Percentiles rank a stretch among this genome's conserved stretches.
phyloP scores from a whole-genome alignment of 257 asterid genomes.

The Solanum virginianum region DNA sequence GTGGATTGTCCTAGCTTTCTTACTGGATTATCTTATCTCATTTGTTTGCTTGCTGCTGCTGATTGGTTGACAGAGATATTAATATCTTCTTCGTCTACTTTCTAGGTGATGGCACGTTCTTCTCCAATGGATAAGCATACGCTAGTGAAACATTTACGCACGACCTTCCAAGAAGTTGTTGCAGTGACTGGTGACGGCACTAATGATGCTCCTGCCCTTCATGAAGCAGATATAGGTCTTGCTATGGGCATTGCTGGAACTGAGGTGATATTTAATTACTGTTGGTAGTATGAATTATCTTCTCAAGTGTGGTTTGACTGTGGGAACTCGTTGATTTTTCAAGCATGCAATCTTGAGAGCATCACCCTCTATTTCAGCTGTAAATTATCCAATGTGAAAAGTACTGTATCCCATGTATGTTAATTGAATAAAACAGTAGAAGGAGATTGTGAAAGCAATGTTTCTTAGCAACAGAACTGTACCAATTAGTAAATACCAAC shows the following conservation, averaged over 20 bases:
- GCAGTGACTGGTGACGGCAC: constrained; percentile 98
- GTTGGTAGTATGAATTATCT: not conserved
- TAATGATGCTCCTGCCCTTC: constrained; percentile 96
- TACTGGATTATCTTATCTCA: not conserved
- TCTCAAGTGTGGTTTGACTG: not conserved
- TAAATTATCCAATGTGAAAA: not conserved
- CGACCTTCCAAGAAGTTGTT: constrained; percentile 75
- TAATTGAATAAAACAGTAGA: not conserved
- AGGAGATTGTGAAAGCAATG: not conserved
- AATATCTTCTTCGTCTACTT: not conserved
- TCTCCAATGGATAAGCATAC: constrained; percentile 88
- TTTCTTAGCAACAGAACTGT: not conserved
- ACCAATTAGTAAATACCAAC: not conserved
- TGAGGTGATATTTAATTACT: constrained; percentile 40
- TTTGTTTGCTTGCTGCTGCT: not conserved
- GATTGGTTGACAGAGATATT: not conserved
- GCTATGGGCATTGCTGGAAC: constrained; percentile 97
- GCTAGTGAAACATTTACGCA: constrained; percentile 63
- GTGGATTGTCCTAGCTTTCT: not conserved
- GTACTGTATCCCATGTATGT: not conserved
- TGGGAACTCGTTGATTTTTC: not conserved
- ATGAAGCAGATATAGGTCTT: constrained; percentile 94
- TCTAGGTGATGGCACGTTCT: constrained; percentile 93
- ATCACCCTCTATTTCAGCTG: not conserved
- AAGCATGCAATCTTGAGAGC: not conserved